Percentiles rank a stretch among this genome's conserved stretches.
phyloP scores from a whole-genome alignment of 805 yeast genomes.

The Cyberlindnera japonica region DNA sequence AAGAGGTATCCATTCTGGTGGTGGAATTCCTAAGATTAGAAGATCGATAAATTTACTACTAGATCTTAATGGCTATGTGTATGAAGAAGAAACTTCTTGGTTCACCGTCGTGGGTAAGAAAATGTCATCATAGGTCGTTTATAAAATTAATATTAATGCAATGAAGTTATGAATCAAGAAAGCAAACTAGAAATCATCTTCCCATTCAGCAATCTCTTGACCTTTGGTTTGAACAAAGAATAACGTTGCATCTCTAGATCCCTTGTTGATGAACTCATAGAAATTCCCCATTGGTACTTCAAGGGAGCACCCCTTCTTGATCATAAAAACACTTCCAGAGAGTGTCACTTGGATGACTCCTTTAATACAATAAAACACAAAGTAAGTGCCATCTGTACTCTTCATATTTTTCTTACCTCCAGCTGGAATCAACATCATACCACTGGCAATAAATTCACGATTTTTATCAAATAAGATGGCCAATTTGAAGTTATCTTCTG shows the following conservation, averaged over 20 bases:
- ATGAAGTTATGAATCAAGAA: no score
- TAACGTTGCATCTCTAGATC: conserved; percentile 53
- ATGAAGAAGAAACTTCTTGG: conserved; percentile 43
- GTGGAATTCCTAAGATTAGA: conserved; percentile 50
- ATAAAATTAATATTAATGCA: no score
- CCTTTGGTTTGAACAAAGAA: conserved; percentile 69
- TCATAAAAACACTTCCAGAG: conserved; percentile 54
- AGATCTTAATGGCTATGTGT: conserved; percentile 35
- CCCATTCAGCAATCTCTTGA: conserved; percentile 23
- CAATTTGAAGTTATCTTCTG: conserved; percentile 53
- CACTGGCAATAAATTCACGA: conserved; percentile 66
- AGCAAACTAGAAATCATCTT: conserved; percentile 13
- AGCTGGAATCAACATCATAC: conserved; percentile 62
- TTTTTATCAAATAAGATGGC: conserved; percentile 63
- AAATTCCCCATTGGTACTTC: conserved; percentile 76
- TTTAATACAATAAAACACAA: conserved; percentile 68
- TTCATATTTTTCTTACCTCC: conserved; percentile 58
- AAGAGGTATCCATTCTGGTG: conserved; percentile 63
- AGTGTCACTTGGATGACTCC: conserved; percentile 71
- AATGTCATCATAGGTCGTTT: no score
- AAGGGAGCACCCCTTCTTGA: conserved; percentile 70
- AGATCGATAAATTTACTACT: conserved; percentile 40
- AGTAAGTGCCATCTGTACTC: conserved; percentile 57
- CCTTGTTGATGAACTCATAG: conserved; percentile 64
- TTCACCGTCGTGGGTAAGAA: conserved; percentile 42